Evolutionary conservation across 345 rosid genomes (phyloP), one percentile per base, ranked within the genome.

Genomic region (Ceriops zippeliana): DNA sequence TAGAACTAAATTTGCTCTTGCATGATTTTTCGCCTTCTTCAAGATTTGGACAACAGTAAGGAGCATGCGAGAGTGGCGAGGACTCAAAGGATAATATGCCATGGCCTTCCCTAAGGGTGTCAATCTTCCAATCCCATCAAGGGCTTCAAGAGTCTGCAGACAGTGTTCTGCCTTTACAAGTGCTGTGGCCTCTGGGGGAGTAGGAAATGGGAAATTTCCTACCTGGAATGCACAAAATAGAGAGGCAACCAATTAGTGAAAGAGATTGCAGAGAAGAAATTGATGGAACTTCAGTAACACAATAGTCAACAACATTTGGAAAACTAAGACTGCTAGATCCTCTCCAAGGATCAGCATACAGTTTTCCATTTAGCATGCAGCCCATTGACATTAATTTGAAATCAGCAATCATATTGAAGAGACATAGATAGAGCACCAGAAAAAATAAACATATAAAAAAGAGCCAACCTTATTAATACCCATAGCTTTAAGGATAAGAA

Each of bases 51-150:
- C 85, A 75, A 82, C 84, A 28, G 97, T 85, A 31, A 93, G 93
- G 65, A 93, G 90, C 97, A 93, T 90, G 62, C 97, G 81, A 61
- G 98, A 90, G 76, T 89, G 97, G 28, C 90, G 92, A 64, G 98
- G 98, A 73, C 88, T 87, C 91, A 93, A 85, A 16, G 98, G 97
- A 71, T 84, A 93, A 74, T 76, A 77, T 74, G 93, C 86, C 97
- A 93, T 90, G 62, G 93, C 93, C 70, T 78, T 93, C 42, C 98
- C 98, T 61, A 90, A 70, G 38, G 90, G 52, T 20, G 93, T 93
- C 82, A 93, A 70, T 72, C 76, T 78, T 71, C 89, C 93, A 15
- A 65, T 71, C 77, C 66, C 46, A 73, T 89, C 89, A 11, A 93
- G 90, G 56, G 98, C 97, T 82, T 83, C 90, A 67, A 93, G 85